Conservation (phyloP, 768 basidiomycete genomes). For the Mycena amicta region DNA sequence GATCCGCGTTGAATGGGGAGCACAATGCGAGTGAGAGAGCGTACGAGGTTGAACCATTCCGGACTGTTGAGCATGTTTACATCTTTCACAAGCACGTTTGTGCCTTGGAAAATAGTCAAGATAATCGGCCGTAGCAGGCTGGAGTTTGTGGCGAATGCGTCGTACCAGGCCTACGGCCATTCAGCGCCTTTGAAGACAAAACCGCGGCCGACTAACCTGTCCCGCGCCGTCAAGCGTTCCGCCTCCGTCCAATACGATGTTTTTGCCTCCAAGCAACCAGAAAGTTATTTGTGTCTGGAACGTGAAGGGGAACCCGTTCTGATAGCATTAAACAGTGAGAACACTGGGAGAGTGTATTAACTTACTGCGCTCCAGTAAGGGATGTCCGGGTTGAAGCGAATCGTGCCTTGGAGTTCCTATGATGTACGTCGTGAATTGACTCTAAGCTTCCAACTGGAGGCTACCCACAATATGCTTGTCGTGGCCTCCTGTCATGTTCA, state of each 20-base stretch:
- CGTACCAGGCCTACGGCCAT: constrained; percentile 51
- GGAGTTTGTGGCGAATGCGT: constrained; percentile 50
- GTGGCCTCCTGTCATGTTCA: constrained; percentile 54
- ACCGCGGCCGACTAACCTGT: constrained; percentile 40
- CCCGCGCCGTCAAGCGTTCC: constrained; percentile 66
- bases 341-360: neutral
- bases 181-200: neutral
- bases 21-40: constrained; percentile 1
- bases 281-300: constrained; percentile 56
- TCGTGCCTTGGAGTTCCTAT: constrained; percentile 51
- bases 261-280: constrained; percentile 54
- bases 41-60: constrained; percentile 55
- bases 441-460: neutral
- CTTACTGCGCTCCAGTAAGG: constrained; percentile 54
- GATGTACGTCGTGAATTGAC: neutral
- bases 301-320: constrained; percentile 54
- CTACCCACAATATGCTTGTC: constrained; percentile 51
- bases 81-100: constrained; percentile 47
- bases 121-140: constrained; percentile 56
- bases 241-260: constrained; percentile 53
- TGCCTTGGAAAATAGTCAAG: constrained; percentile 55
- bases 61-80: constrained; percentile 54
- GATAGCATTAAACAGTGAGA: neutral
- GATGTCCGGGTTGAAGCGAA: constrained; percentile 52
- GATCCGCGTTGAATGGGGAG: neutral